Base-by-base conservation (phyloP, 352 stramenopile species). In the Globisporangium cylindrosporum region DNA sequence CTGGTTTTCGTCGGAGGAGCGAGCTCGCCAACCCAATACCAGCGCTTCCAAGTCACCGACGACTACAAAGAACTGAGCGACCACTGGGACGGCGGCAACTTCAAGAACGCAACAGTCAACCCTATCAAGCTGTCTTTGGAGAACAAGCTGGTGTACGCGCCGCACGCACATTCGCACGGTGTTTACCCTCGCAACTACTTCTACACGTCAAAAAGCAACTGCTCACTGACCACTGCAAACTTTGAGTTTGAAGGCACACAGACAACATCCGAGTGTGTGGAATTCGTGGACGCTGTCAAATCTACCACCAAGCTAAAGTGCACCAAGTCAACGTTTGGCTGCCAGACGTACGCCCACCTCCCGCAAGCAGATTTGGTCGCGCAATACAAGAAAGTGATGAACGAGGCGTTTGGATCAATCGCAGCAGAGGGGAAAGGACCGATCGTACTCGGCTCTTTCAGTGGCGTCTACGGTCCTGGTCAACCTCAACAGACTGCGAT, bases 71-170 rank as follows among this genome's bases (percentile, higher is more conserved):
- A 48, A 41, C 64, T 69, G 38, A 84, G 75, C 54, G 68, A 73
- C 46, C 77, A 87, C 71, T 91, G 84, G 84, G 76, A 86, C 59
- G 82, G 84, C 20, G 81, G 79, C 48, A 88, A 88, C 51, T 71
- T 92, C 51, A 74, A 88, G 60, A 90, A 92, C 58, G 79, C 78
- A 20, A 83, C 80, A 5, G 59, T 60, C 20, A 81, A 82, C 55
- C 69, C 81, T 0, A 66, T 92, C 54, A 74, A 81, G 25, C 56
- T 81, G 46, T 74, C 59, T 27, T 46, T 74, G 10, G 59, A 66
- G 24, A 81, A 91, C 76, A 92, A 92, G 66, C 65, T 92, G 41
- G 81, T 90, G 41, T 86, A 88, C 51, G 84, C 81, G 24, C 84
- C 84, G 20, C 80, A 92, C 46, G 81, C 80, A 10, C 80, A 92